A percentile compares a stretch with the other conserved stretches of the same genome.
phyloP scores from a whole-genome alignment of 2,329 filamentous ascomycete genomes.

The Lasiodiplodia sp. region DNA sequence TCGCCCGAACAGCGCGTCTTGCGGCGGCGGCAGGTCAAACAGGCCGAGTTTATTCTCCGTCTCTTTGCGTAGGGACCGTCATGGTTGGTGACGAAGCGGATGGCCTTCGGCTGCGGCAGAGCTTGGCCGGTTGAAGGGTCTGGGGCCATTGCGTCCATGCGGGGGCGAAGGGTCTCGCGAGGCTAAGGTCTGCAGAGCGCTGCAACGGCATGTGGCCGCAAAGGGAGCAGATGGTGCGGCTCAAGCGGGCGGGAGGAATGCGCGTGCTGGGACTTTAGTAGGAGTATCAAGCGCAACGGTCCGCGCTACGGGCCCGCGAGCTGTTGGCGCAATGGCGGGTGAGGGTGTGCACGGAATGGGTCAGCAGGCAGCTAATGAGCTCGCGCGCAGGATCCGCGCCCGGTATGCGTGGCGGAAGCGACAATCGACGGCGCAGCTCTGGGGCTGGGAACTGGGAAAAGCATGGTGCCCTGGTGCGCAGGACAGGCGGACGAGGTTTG shows the following conservation, averaged over 20 bases:
- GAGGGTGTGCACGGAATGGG: constrained; percentile 6
- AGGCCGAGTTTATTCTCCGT: constrained; percentile 51
- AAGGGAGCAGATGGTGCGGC: constrained; percentile 1
- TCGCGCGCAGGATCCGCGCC: constrained; percentile 1
- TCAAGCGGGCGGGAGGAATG: neutral
- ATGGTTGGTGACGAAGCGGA: constrained; percentile 52
- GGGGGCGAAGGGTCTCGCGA: constrained; percentile 11
- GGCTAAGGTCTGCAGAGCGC: neutral
- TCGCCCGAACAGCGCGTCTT: constrained; percentile 58
- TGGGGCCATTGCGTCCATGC: constrained; percentile 28
- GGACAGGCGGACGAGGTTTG: neutral
- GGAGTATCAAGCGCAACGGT: constrained; percentile 13
- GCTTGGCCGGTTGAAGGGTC: constrained; percentile 31
- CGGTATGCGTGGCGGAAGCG: constrained; percentile 1
- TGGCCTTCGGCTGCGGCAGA: constrained; percentile 45
- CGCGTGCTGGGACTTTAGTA: constrained; percentile 1
- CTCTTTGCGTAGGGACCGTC: constrained; percentile 52
- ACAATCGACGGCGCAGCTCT: constrained; percentile 6
- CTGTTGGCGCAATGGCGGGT: constrained; percentile 13
- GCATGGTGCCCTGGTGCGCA: constrained; percentile 13
- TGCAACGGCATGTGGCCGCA: neutral
- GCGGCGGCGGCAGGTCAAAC: constrained; percentile 57
- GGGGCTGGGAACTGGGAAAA: constrained; percentile 7
- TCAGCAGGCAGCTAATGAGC: constrained; percentile 7
- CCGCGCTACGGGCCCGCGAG: neutral